Conservation (phyloP, 495 filamentous ascomycete genomes). For the Parathielavia hyrcaniae region DNA sequence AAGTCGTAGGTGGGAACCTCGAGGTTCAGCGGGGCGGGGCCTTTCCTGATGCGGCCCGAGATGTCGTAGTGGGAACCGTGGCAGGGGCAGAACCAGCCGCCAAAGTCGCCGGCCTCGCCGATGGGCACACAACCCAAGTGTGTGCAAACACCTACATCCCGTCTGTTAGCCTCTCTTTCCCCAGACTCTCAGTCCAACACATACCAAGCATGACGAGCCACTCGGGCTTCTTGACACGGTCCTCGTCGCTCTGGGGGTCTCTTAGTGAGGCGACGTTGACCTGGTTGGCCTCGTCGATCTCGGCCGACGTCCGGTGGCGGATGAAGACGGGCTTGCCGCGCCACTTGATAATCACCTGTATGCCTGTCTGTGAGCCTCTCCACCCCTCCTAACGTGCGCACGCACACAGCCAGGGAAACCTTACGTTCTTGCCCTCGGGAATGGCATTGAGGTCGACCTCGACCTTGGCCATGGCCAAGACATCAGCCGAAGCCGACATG, state of each 20-base stretch:
- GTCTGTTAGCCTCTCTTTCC: slow-evolving; percentile 16
- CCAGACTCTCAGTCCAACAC: slow-evolving; percentile 20
- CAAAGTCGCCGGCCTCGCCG: slow-evolving; percentile 95
- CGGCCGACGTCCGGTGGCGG: slow-evolving; percentile 86
- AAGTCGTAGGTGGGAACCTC: slow-evolving; percentile 90
- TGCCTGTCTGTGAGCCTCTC: neutral
- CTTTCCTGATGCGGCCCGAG: slow-evolving; percentile 91
- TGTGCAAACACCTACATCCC: slow-evolving; percentile 78
- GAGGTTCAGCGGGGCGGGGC: slow-evolving; percentile 92
- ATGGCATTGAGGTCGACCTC: slow-evolving; percentile 89
- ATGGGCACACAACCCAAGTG: slow-evolving; percentile 98
- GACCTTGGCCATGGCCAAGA: slow-evolving; percentile 98
- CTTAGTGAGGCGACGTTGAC: slow-evolving; percentile 70
- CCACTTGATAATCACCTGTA: slow-evolving; percentile 98
- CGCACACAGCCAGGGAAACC: slow-evolving; percentile 26
- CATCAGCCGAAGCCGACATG: slow-evolving; percentile 99
- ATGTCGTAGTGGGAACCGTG: slow-evolving; percentile 99
- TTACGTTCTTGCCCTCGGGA: slow-evolving; percentile 98
- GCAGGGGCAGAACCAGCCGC: slow-evolving; percentile 99
- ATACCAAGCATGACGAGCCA: slow-evolving; percentile 98
- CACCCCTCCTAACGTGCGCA: neutral
- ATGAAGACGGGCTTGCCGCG: slow-evolving; percentile 99
- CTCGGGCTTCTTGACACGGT: slow-evolving; percentile 95
- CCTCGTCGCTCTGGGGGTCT: slow-evolving; percentile 84
- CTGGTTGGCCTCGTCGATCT: slow-evolving; percentile 79